Evolutionary conservation across 2,329 filamentous ascomycete genomes (phyloP).

Genomic region (Fusarium sp.): DNA sequence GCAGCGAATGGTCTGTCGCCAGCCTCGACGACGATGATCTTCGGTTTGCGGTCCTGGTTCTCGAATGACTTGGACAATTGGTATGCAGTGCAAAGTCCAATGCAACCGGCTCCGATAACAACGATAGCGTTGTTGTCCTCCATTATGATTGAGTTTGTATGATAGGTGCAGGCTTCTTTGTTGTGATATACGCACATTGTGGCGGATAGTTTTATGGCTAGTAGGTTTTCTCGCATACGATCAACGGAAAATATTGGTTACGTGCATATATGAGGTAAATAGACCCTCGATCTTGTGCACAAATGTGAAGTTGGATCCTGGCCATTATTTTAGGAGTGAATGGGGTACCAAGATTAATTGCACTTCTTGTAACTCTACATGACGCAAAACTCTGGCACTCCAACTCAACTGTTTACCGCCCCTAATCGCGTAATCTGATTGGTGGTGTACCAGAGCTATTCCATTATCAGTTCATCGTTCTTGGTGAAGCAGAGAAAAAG

Average conservation of each 20-base stretch:
- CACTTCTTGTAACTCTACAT: too few species aligned
- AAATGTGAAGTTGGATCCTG: too few species aligned
- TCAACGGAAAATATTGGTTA: too few species aligned
- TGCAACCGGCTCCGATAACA: not conserved
- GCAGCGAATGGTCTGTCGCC: not conserved
- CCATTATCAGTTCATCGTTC: too few species aligned
- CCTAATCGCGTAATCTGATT: not conserved
- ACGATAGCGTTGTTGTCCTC: not conserved
- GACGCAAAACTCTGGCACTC: fast-evolving
- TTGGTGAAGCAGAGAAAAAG: not conserved
- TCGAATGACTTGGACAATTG: not conserved
- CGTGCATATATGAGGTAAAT: too few species aligned
- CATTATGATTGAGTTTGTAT: too few species aligned
- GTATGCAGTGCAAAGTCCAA: not conserved
- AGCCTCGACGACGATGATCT: fast-evolving
- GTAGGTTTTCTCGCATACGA: too few species aligned
- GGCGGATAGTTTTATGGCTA: not conserved
- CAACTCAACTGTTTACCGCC: not conserved
- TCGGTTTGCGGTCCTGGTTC: not conserved
- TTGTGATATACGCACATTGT: not conserved
- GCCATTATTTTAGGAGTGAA: too few species aligned
- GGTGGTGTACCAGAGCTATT: not conserved
- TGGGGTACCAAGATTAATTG: too few species aligned
- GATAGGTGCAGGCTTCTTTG: too few species aligned
- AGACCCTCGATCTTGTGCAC: too few species aligned